Base-by-base conservation (phyloP, 2,329 filamentous ascomycete genomes). In the Xenosphaeropsis pyriputrescens region DNA sequence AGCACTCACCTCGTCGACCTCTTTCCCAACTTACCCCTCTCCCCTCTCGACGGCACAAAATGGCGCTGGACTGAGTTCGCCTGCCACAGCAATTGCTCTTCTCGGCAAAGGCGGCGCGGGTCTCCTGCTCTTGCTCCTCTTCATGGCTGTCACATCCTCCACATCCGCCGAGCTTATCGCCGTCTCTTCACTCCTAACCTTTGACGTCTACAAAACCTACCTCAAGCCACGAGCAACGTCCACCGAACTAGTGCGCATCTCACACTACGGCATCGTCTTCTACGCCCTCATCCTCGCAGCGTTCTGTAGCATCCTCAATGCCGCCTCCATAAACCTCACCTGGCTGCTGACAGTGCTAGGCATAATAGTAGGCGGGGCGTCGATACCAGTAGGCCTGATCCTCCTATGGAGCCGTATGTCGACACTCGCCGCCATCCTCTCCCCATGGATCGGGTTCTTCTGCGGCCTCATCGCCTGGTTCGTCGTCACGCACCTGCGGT, bases 101-200 rank as follows among this genome's bases (percentile, higher is more conserved):
- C 47, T 62, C 2, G 56, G 58, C 1, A 53, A 46, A 29, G 53
- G 53, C n/a, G 58, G 57, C 2, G 53, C 56, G 0, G 53, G 48
- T 2, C 46, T 56, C 9, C 45, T 60, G 45, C 48, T 61, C 11
- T 45, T 66, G 4, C 52, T 64, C 13, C 53, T 65, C 1, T 67
- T 67, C 52, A 66, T 66, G 63, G 61, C 62, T 4, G 60, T 64
- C 5, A 66, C 64, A 0, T 56, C 52, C 4, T 58, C 58, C 1
- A 63, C 63, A 33, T 59, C 44, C 2, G 60, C 63, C 0, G 61
- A 67, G 39, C 53, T 65, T 5, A 64, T 67, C 13, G 61, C 55
- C 3, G 54, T 58, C 3, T 57, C 56, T 2, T 55, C 56, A 4
- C 41, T 62, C 2, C 46, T 59, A 18, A 59, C 58, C 0, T 62